Conservation (phyloP, 1,139 yeast species). For the Pichia sp. region DNA sequence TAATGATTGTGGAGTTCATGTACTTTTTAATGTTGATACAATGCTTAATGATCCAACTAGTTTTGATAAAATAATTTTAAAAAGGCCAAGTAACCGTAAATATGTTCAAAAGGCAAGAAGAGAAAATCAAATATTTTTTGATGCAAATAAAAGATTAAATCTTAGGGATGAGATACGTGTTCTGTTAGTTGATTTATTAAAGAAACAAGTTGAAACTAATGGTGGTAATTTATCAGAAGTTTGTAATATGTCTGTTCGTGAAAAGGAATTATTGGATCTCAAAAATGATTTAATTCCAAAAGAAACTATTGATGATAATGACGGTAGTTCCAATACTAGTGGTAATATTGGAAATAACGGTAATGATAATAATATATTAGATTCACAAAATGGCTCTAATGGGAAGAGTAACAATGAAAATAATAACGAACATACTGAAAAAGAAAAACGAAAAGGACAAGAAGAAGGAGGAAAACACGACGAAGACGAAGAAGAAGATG, state of each 20-base stretch:
- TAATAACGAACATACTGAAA: background rate
- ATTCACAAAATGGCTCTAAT: background rate
- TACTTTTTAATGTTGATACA: slow-evolving; percentile 67
- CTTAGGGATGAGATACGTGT: slow-evolving; percentile 35
- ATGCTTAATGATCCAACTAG: slow-evolving; percentile 34
- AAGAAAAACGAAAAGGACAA: background rate
- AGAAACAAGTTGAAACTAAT: slow-evolving; percentile 31
- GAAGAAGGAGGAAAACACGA: background rate
- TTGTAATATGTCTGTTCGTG: slow-evolving; percentile 24
- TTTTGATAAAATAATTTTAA: slow-evolving; percentile 19
- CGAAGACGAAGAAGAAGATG: slow-evolving; percentile 10
- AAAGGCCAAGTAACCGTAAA: slow-evolving; percentile 22
- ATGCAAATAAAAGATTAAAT: slow-evolving; percentile 31
- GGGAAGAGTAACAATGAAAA: no score
- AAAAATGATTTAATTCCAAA: background rate
- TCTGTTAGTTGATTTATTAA: slow-evolving; percentile 32
- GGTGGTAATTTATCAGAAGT: slow-evolving; percentile 34
- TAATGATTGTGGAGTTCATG: slow-evolving; percentile 94
- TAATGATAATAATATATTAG: background rate
- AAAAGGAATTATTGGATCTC: slow-evolving; percentile 1
- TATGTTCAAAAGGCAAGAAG: background rate
- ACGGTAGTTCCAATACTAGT: background rate
- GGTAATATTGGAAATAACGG: background rate
- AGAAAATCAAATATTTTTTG: slow-evolving; percentile 27
- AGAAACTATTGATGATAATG: background rate